phyloP scores from a whole-genome alignment of 345 rosid species.

The Arabidopsis thaliana region TAIR10.1 NC_003070.9:26672001-26672500 shows the following conservation, averaged over 20 bases:
- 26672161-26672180: neutral
- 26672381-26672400: conserved; percentile 81
- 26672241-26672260: conserved; percentile 66
- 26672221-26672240: conserved; percentile 98
- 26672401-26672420: conserved; percentile 76
- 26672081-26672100: neutral
- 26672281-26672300: neutral
- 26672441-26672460: neutral
- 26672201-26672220: conserved; percentile 84
- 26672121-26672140: neutral
- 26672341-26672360: conserved; percentile 77
- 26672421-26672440: conserved; percentile 62
- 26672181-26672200: conserved; percentile 68
- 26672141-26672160: neutral
- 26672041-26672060: conserved; percentile 39
- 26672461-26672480: neutral
- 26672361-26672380: conserved; percentile 84
- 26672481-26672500: neutral
- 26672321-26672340: neutral
- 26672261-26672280: conserved; percentile 1
- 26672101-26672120: neutral
- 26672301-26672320: conserved; percentile 2
- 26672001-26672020: conserved; percentile 89
- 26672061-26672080: neutral
- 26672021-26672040: conserved; percentile 84